These are phyloP conservation scores for Ophiostoma fasciatum DNA, from an alignment of 2,329 filamentous ascomycete genomes.

Conservation along the genomic window DNA sequence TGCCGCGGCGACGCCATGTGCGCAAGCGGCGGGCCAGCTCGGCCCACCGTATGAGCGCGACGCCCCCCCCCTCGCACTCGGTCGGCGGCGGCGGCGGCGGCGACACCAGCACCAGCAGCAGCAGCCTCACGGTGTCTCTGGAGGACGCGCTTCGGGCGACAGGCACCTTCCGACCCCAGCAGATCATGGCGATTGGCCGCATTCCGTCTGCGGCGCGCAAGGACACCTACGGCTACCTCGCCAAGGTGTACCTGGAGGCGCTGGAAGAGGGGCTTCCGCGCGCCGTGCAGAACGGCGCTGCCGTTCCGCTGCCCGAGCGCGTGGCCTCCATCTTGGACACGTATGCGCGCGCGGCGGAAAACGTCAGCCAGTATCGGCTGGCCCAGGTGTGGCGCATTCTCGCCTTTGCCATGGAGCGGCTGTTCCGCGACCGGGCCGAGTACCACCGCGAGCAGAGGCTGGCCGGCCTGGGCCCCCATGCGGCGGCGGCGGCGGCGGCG, in stretches of 20 bases:
- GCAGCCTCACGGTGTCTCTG: conserved; percentile 25
- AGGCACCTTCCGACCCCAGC: conserved; percentile 41
- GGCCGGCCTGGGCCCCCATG: background rate
- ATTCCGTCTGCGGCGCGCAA: conserved; percentile 36
- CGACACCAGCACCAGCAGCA: background rate
- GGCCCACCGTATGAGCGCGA: conserved; percentile 33
- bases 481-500: background rate
- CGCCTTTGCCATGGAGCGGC: conserved; percentile 37
- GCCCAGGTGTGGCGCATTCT: conserved; percentile 51
- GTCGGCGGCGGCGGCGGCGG: conserved; percentile 21
- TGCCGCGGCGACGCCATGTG: conserved; percentile 24
- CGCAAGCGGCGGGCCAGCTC: conserved; percentile 28
- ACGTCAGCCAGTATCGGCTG: conserved; percentile 40
- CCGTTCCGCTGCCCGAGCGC: conserved; percentile 27
- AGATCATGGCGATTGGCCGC: conserved; percentile 47
- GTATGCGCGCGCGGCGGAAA: conserved; percentile 43
- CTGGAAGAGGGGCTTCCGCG: conserved; percentile 33
- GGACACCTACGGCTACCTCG: conserved; percentile 39
- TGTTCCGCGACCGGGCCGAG: conserved; percentile 39
- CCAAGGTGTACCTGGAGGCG: conserved; percentile 39
- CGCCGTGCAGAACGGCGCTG: conserved; percentile 15
- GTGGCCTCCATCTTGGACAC: conserved; percentile 36
- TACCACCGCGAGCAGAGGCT: conserved; percentile 40
- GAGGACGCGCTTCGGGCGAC: conserved; percentile 45
- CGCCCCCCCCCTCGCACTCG: conserved; percentile 31